Percentiles rank a stretch among this genome's conserved stretches.
Evolutionary conservation across 768 basidiomycete genomes (phyloP).

Genomic region (Trametes meyenii): DNA sequence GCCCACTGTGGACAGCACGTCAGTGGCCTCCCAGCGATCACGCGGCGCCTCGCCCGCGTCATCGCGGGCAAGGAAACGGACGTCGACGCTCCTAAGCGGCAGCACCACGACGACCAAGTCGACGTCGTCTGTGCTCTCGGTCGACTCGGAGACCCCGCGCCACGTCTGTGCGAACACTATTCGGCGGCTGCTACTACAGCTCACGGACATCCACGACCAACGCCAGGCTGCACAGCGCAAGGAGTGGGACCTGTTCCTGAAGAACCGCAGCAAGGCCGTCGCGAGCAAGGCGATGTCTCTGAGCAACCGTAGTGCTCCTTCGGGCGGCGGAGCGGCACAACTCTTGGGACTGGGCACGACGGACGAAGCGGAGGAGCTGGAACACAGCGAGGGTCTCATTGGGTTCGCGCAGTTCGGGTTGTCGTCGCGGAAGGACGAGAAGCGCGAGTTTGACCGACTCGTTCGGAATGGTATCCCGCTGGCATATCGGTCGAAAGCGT

Average conservation of each 20-base stretch:
- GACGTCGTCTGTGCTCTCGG: constrained; percentile 56
- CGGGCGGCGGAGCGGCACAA: constrained; percentile 54
- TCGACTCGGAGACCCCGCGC: constrained; percentile 64
- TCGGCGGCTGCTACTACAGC: constrained; percentile 67
- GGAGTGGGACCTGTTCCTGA: constrained; percentile 91
- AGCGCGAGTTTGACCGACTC: constrained; percentile 77
- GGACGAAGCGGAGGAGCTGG: constrained; percentile 71
- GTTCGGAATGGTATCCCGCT: constrained; percentile 89
- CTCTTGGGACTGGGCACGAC: constrained; percentile 69
- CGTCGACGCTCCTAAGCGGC: constrained; percentile 41
- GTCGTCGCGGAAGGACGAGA: constrained; percentile 68
- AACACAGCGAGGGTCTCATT: constrained; percentile 83
- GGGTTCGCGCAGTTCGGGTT: constrained; percentile 89
- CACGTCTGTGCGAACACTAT: constrained; percentile 80
- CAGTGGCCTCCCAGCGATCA: constrained; percentile 30
- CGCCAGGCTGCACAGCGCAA: constrained; percentile 68
- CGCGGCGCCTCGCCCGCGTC: constrained; percentile 51
- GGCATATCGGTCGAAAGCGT: constrained; percentile 82
- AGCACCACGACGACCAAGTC: constrained; percentile 33
- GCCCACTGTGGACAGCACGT: constrained; percentile 26
- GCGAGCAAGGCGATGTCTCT: constrained; percentile 30
- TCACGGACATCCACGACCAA: constrained; percentile 83
- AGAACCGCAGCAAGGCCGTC: constrained; percentile 57
- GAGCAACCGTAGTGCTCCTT: constrained; percentile 17
- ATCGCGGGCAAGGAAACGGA: constrained; percentile 50